Conservation (phyloP, 1,284 basidiomycete genomes). For the Cryptococcus hybrid region DNA sequence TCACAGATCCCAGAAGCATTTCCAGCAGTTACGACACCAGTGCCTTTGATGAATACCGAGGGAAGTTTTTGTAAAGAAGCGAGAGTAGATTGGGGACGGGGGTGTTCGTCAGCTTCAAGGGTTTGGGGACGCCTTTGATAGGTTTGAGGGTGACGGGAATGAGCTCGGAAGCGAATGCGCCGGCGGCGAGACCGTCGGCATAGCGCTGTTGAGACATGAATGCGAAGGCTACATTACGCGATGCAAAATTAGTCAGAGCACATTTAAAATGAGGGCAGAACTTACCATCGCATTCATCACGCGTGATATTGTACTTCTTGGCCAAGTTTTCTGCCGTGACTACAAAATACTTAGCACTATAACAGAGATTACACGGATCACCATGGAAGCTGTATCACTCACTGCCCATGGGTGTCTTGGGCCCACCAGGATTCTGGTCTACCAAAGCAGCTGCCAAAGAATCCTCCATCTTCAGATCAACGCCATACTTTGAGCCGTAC, state of each 20-base stretch:
- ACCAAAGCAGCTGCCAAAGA: conserved; percentile 55
- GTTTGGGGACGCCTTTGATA: conserved; percentile 40
- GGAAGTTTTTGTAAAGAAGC: conserved; percentile 53
- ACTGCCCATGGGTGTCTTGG: conserved; percentile 54
- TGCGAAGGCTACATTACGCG: conserved; percentile 48
- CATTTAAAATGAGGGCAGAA: not conserved
- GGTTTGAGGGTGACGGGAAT: conserved; percentile 53
- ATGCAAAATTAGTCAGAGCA: not conserved
- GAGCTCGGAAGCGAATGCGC: conserved; percentile 56
- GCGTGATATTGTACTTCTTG: conserved; percentile 55
- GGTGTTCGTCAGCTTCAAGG: conserved; percentile 55
- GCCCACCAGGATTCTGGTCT: conserved; percentile 54
- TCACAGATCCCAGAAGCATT: conserved; percentile 59
- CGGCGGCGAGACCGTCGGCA: conserved; percentile 53
- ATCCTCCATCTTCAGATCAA: conserved; percentile 59
- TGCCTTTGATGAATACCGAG: conserved; percentile 55
- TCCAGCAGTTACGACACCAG: conserved; percentile 56
- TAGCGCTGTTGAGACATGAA: conserved; percentile 58
- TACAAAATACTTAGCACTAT: conserved; percentile 6
- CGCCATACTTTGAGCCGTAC: conserved; percentile 52
- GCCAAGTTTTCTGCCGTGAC: conserved; percentile 59
- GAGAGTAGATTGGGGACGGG: conserved; percentile 53
- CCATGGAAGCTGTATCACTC: conserved; percentile 11
- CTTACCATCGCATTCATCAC: conserved; percentile 55
- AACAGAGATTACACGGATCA: not conserved